phyloP scores from a whole-genome alignment of 2,329 filamentous ascomycete species.

The Emergomyces pasteurianus region DNA sequence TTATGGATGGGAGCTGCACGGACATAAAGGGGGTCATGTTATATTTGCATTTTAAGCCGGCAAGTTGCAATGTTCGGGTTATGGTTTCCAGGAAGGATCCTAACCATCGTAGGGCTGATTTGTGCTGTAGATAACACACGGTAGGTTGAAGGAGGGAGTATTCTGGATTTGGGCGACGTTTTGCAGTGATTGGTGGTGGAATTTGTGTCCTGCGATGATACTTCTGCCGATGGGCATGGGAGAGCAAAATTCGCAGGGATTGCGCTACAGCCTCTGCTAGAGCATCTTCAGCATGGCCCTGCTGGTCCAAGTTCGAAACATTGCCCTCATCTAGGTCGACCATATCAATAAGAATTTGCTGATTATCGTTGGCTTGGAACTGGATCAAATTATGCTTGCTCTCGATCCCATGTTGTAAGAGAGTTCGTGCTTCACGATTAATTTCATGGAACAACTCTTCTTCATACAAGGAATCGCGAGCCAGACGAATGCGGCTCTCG shows the following conservation, averaged over 20 bases:
- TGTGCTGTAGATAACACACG: constrained; percentile 42
- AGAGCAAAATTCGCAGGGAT: constrained; percentile 62
- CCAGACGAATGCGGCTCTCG: constrained; percentile 27
- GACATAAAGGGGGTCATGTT: constrained; percentile 18
- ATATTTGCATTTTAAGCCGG: constrained; percentile 21
- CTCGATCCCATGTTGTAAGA: constrained; percentile 59
- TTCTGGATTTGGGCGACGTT: constrained; percentile 38
- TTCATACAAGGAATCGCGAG: constrained; percentile 42
- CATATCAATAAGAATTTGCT: constrained; percentile 56
- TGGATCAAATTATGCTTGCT: constrained; percentile 48
- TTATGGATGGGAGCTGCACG: constrained; percentile 11
- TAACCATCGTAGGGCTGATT: constrained; percentile 23
- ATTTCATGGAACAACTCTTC: constrained; percentile 85
- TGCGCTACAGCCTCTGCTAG: constrained; percentile 56
- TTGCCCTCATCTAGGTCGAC: constrained; percentile 44
- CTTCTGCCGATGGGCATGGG: constrained; percentile 66
- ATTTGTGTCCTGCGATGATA: constrained; percentile 54
- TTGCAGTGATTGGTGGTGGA: constrained; percentile 43
- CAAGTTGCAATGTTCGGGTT: constrained; percentile 20
- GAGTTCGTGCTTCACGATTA: constrained; percentile 62
- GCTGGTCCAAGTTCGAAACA: constrained; percentile 19
- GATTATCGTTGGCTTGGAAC: constrained; percentile 41
- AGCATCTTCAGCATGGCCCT: constrained; percentile 17
- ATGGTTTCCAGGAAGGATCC: constrained; percentile 23
- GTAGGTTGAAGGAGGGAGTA: constrained; percentile 50